Evolutionary conservation across 306 rosid genomes (phyloP), one percentile per base, ranked within the genome.

Genomic region (Cicer pinnatifidum): DNA sequence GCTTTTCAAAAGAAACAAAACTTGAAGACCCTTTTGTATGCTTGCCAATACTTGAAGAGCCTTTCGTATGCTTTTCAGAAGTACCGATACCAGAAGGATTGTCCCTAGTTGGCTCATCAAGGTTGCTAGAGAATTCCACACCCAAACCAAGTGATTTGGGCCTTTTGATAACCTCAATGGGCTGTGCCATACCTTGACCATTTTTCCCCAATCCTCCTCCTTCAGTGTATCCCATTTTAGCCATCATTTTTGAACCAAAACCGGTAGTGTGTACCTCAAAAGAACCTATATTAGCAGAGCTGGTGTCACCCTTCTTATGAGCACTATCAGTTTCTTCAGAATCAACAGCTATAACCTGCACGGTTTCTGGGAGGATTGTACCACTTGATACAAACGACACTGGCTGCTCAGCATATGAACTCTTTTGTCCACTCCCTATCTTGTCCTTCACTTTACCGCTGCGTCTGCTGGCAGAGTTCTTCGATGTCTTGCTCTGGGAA

Each of bases 101-200:
- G 15, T 37, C 73, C 67, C 65, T 80, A 28, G 39, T 66, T 48
- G 71, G 81, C 60, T 84, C 84, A 50, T 69, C 66, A 3, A 47
- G 41, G 61, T 69, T 54, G 59, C 75, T 65, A 28, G 86, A 80
- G 88, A 91, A 91, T 23, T 91, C 90, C 79, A 88, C 75, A 38
- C 98, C 98, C 73, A 94, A 84, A 35, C 98, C 98, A 44, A 94
- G 96, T 57, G 95, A 91, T 85, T 91, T 94, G 23, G 98, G 98
- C 77, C 98, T 86, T 70, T 82, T 84, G 61, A 85, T 76, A 52
- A 77, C 98, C 84, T 91, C 97, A 73, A 94, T 89, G 52, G 98
- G 97, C 7, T 63, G 57, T 13, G 96, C 81, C 56, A 87, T 78
- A 39, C 98, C 98, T 81, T 91, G 96, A 81, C 96, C 86, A 63